Conservation (phyloP, 768 basidiomycete genomes). For the Macrolepiota fuliginosa region DNA sequence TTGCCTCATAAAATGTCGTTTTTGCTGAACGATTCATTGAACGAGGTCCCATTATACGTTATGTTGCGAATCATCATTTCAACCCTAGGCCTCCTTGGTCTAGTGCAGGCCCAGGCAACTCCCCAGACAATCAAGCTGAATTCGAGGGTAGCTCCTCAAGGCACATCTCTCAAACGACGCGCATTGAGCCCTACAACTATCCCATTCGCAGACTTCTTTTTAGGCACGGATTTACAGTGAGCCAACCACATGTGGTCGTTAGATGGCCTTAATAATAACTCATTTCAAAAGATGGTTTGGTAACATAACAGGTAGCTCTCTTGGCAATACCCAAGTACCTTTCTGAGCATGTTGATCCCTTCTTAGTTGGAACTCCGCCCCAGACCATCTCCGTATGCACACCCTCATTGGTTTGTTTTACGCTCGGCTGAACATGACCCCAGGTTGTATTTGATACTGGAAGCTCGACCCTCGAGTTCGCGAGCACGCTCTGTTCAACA, state of each 20-base stretch:
- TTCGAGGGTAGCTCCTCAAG: slow-evolving; percentile 22
- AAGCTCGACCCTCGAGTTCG: slow-evolving; percentile 45
- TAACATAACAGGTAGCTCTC: slow-evolving; percentile 38
- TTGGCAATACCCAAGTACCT: neutral
- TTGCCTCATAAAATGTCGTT: neutral
- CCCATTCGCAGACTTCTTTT: slow-evolving; percentile 50
- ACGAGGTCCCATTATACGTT: neutral
- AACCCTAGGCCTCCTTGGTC: slow-evolving; percentile 1
- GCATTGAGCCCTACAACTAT: slow-evolving; percentile 37
- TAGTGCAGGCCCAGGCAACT: slow-evolving; percentile 11
- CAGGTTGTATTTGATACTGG: slow-evolving; percentile 62
- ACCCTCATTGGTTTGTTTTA: neutral
- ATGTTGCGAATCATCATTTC: neutral
- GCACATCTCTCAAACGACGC: slow-evolving; percentile 26
- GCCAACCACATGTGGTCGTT: slow-evolving; percentile 8
- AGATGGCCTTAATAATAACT: neutral
- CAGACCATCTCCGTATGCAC: slow-evolving; percentile 39
- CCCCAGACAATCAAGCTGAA: slow-evolving; percentile 31
- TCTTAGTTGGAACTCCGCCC: slow-evolving; percentile 51
- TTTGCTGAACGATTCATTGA: neutral
- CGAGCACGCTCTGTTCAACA: slow-evolving; percentile 45
- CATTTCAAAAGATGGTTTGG: slow-evolving; percentile 45
- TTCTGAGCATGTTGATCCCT: neutral
- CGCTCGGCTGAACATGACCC: slow-evolving; percentile 8
- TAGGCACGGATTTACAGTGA: slow-evolving; percentile 56